phyloP scores from a whole-genome alignment of 2,329 filamentous ascomycete genomes.

The Fonsecaea pugnacius region DNA sequence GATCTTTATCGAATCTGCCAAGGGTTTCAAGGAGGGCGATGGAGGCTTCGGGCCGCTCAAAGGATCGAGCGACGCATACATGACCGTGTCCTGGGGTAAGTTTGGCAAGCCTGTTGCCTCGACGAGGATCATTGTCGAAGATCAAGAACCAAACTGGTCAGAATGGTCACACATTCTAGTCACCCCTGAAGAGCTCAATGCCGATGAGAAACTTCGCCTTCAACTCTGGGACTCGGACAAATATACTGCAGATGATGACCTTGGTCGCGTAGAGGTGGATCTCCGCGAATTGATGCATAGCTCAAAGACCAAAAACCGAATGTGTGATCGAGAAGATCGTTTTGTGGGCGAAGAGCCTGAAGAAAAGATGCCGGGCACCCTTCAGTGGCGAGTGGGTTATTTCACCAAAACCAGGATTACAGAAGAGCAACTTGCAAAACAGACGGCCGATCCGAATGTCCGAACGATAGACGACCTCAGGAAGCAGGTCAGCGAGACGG shows the following conservation, averaged over 20 bases:
- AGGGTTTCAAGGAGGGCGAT: conserved; percentile 74
- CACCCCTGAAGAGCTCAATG: conserved; percentile 71
- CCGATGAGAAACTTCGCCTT: conserved; percentile 69
- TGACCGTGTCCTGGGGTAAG: conserved; percentile 76
- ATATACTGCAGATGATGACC: conserved; percentile 72
- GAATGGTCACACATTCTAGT: conserved; percentile 73
- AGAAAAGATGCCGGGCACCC: conserved; percentile 69
- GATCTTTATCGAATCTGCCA: conserved; percentile 68
- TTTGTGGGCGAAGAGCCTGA: conserved; percentile 68
- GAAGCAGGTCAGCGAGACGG: conserved; percentile 58
- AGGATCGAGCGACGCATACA: conserved; percentile 71
- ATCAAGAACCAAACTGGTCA: conserved; percentile 72
- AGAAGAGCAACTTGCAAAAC: conserved; percentile 63
- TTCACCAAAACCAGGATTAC: conserved; percentile 70
- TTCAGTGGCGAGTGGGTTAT: conserved; percentile 73
- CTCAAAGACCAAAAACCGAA: conserved; percentile 62
- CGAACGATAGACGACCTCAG: conserved; percentile 63
- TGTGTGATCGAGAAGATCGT: conserved; percentile 67
- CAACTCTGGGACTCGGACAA: conserved; percentile 79
- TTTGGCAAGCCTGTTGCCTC: conserved; percentile 71
- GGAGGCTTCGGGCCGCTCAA: conserved; percentile 63
- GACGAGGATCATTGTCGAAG: conserved; percentile 67
- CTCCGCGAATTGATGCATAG: conserved; percentile 68
- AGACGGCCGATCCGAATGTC: conserved; percentile 64
- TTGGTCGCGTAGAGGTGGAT: conserved; percentile 72